A percentile compares a stretch with the other conserved stretches of the same genome.
Evolutionary conservation across 768 basidiomycete genomes (phyloP).

Genomic region (Lactarius hatsudake): DNA sequence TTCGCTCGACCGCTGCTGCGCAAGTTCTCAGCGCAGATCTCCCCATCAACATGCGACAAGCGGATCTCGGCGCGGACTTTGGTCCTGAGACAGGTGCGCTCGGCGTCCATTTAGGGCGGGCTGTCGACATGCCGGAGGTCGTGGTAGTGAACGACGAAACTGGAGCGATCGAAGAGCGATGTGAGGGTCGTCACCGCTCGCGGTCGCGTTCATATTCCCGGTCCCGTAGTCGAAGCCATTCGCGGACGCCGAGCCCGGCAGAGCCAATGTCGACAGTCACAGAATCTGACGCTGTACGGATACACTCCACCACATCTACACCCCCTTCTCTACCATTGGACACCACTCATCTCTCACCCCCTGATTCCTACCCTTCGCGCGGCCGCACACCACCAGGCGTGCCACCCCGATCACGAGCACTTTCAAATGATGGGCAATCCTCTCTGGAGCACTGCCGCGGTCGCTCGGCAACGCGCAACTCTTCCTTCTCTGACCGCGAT

Average conservation of each 20-base stretch:
- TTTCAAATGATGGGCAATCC: constrained; percentile 30
- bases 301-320: constrained; percentile 21
- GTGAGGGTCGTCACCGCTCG: constrained; percentile 17
- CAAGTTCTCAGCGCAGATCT: constrained; percentile 14
- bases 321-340: constrained; percentile 26
- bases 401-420: constrained; percentile 30
- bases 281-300: constrained; percentile 16
- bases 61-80: constrained; percentile 20
- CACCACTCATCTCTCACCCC: constrained; percentile 28
- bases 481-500: constrained; percentile 54
- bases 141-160: constrained; percentile 26
- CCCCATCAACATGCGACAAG: constrained; percentile 4
- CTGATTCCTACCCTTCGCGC: constrained; percentile 27
- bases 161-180: constrained; percentile 21
- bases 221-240: constrained; percentile 24
- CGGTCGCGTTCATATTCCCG: constrained; percentile 22
- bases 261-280: constrained; percentile 13
- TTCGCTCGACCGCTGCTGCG: constrained; percentile 13
- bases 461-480: constrained; percentile 51
- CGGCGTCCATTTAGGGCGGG: constrained; percentile 20
- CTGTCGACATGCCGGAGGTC: constrained; percentile 26
- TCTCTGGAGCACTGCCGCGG: constrained; percentile 40
- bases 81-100: constrained; percentile 19
- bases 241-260: constrained; percentile 28
- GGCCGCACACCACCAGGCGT: constrained; percentile 27